Percentiles rank a stretch among this genome's conserved stretches.
Conservation (phyloP, 768 basidiomycete species). For the Lactarius akahatsu region DNA sequence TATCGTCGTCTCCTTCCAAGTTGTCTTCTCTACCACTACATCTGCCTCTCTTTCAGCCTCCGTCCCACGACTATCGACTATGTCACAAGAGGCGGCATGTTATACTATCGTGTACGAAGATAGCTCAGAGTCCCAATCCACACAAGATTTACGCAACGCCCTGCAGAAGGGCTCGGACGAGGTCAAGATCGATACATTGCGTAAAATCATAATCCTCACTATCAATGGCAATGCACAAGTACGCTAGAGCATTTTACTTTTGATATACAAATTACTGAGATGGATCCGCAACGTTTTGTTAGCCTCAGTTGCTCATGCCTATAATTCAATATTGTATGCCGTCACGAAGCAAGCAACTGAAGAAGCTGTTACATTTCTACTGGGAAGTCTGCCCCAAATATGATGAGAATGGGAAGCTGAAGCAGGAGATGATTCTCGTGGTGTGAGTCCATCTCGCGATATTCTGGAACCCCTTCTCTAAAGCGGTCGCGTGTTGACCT, state of each 20-base stretch:
- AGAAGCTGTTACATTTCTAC: conserved; percentile 95
- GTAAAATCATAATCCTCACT: conserved; percentile 89
- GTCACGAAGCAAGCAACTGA: conserved; percentile 90
- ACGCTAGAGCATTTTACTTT: conserved; percentile 32
- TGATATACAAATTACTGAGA: conserved; percentile 6
- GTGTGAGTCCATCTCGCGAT: conserved; percentile 59
- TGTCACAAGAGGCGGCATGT: conserved; percentile 60
- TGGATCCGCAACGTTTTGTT: conserved; percentile 4
- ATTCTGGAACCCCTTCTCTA: conserved; percentile 14
- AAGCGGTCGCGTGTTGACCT: conserved; percentile 4
- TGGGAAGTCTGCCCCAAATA: conserved; percentile 99
- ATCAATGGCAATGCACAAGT: conserved; percentile 95
- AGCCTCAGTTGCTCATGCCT: conserved; percentile 95
- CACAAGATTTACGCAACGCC: conserved; percentile 73
- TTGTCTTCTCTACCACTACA: not conserved
- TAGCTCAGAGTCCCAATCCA: conserved; percentile 70
- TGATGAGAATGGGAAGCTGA: conserved; percentile 94
- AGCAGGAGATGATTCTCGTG: conserved; percentile 99
- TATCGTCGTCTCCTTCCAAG: not conserved
- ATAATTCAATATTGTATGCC: conserved; percentile 98
- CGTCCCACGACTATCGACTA: conserved; percentile 25
- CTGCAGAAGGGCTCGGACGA: conserved; percentile 97
- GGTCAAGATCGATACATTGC: conserved; percentile 93
- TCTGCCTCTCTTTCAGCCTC: not conserved
- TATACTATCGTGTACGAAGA: conserved; percentile 81